phyloP scores from a whole-genome alignment of 148 eudicot genomes.

The Chenopodium quinoa region DNA sequence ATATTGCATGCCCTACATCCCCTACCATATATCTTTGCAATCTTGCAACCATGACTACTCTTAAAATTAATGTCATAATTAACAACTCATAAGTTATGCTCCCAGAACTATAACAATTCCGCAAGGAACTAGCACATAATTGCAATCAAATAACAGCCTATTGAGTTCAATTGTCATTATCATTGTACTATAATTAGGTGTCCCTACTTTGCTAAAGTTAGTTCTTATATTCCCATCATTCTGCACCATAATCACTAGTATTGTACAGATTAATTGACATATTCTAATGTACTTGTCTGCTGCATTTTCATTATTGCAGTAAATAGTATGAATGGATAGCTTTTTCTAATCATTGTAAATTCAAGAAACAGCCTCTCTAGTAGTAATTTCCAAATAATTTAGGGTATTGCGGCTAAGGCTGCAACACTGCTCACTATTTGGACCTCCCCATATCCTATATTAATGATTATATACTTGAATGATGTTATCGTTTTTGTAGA shows the following conservation, averaged over 20 bases:
- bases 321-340: background rate
- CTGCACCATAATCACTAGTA: background rate
- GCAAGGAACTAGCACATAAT: background rate
- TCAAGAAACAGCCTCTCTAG: background rate
- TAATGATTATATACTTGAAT: background rate
- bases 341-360: background rate
- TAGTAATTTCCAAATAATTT: background rate
- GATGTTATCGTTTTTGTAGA: background rate
- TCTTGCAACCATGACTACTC: background rate
- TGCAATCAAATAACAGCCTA: background rate
- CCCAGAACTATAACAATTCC: background rate
- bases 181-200: background rate
- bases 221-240: background rate
- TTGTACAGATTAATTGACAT: background rate
- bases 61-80: background rate
- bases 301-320: background rate
- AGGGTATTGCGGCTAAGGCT: background rate
- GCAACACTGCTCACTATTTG: background rate
- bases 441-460: background rate
- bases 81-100: background rate
- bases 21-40: background rate
- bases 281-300: background rate
- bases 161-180: background rate
- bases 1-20: background rate
- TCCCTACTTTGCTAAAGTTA: background rate